Evolutionary conservation across 192 early-diverging fungal species (phyloP).

Genomic region (Coemansia biformis): DNA sequence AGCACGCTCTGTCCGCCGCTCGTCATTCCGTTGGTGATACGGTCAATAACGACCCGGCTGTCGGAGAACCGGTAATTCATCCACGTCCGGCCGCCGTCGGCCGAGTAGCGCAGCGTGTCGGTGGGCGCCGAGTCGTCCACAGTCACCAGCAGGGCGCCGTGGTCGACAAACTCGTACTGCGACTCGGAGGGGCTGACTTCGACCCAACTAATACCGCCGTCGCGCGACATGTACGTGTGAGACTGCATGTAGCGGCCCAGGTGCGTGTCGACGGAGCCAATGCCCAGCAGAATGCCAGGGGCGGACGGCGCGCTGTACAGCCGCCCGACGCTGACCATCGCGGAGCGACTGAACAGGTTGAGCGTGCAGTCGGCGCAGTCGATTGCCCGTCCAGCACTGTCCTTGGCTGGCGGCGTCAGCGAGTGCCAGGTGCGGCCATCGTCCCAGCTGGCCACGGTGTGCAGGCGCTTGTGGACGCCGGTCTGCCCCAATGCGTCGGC

Average conservation of each 20-base stretch:
- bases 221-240: slow-evolving; percentile 74
- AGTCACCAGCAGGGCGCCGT: slow-evolving; percentile 78
- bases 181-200: slow-evolving; percentile 62
- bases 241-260: slow-evolving; percentile 58
- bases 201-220: slow-evolving; percentile 81
- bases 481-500: slow-evolving; percentile 54
- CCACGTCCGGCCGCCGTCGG: slow-evolving; percentile 78
- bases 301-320: slow-evolving; percentile 68
- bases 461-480: slow-evolving; percentile 58
- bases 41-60: slow-evolving; percentile 48
- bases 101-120: slow-evolving; percentile 63
- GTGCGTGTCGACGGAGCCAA: slow-evolving; percentile 76
- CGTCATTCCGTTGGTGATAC: slow-evolving; percentile 59
- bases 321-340: slow-evolving; percentile 40
- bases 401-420: slow-evolving; percentile 49
- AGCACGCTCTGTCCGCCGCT: slow-evolving; percentile 71
- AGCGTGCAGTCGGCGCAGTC: slow-evolving; percentile 61
- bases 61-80: slow-evolving; percentile 52
- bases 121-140: slow-evolving; percentile 69
- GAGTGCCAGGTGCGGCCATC: slow-evolving; percentile 73
- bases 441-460: slow-evolving; percentile 79
- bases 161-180: slow-evolving; percentile 85
- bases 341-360: slow-evolving; percentile 76
- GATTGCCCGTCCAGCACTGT: slow-evolving; percentile 2
- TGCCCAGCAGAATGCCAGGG: slow-evolving; percentile 80